Evolutionary conservation across 2,329 filamentous ascomycete genomes (phyloP).

Genomic region (Blastomyces gilchristii): DNA sequence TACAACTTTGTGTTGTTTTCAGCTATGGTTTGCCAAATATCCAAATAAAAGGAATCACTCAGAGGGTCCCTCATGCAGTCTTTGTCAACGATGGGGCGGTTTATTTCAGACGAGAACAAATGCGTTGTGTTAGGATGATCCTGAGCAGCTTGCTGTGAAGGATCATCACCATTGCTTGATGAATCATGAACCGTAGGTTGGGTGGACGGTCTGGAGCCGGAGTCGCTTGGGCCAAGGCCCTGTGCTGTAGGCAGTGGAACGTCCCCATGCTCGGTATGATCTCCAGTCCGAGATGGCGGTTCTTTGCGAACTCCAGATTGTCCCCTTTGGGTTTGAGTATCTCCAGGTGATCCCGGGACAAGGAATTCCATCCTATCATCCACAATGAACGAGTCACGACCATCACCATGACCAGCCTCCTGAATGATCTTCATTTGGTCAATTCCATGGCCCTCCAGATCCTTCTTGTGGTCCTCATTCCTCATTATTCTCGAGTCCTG

Average conservation of each 20-base stretch:
- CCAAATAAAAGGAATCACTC: slow-evolving; percentile 68
- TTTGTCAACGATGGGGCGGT: slow-evolving; percentile 62
- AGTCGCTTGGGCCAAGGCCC: slow-evolving; percentile 48
- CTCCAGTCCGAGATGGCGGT: not conserved
- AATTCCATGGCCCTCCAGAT: slow-evolving; percentile 65
- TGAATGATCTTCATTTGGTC: slow-evolving; percentile 65
- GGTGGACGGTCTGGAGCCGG: not conserved
- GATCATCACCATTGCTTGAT: slow-evolving; percentile 60
- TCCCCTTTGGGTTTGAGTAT: not conserved
- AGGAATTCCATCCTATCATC: slow-evolving; percentile 60
- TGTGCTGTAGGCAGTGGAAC: slow-evolving; percentile 15
- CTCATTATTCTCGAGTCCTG: slow-evolving; percentile 49
- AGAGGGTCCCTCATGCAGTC: slow-evolving; percentile 94
- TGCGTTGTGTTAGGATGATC: slow-evolving; percentile 44
- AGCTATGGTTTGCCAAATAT: slow-evolving; percentile 78
- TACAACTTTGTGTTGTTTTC: slow-evolving; percentile 94
- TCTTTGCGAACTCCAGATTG: slow-evolving; percentile 1
- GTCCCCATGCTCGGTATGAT: not conserved
- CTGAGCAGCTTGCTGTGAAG: slow-evolving; percentile 20
- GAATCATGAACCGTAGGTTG: not conserved
- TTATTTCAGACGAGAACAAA: slow-evolving; percentile 54
- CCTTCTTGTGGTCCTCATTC: slow-evolving; percentile 56
- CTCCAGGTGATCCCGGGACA: slow-evolving; percentile 45
- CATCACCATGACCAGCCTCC: slow-evolving; percentile 49
- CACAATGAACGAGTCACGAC: slow-evolving; percentile 61